Evolutionary conservation across 176 grass and related monocot genomes (phyloP).

Genomic region (Bonia amplexicaulis): DNA sequence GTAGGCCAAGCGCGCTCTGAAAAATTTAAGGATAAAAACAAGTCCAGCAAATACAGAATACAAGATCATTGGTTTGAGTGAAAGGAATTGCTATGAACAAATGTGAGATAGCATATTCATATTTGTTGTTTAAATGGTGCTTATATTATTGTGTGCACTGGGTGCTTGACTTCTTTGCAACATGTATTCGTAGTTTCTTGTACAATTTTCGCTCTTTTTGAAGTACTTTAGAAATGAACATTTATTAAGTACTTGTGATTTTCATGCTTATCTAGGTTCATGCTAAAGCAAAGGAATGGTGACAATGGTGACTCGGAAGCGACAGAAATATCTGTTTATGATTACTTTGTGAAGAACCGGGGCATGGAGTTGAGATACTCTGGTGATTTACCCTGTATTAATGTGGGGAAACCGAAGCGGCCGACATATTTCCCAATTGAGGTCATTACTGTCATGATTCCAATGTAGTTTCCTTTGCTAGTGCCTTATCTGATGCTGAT

Average conservation of each 20-base stretch:
- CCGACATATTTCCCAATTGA: conserved; percentile 74
- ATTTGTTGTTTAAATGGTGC: background rate
- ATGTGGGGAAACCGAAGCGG: conserved; percentile 85
- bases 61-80: conserved; percentile 82
- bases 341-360: conserved; percentile 66
- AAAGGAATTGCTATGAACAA: conserved; percentile 46
- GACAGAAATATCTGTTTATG: conserved; percentile 57
- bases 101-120: conserved; percentile 16
- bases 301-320: conserved; percentile 36
- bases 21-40: conserved; percentile 66
- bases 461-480: background rate
- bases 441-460: conserved; percentile 24
- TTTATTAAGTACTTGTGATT: background rate
- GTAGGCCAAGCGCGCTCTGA: conserved; percentile 71
- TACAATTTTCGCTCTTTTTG: background rate
- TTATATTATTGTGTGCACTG: background rate
- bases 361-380: conserved; percentile 60
- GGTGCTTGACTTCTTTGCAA: background rate
- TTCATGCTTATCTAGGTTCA: conserved; percentile 40
- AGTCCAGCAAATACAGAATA: conserved; percentile 54
- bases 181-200: background rate
- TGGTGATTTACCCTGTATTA: conserved; percentile 78
- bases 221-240: background rate
- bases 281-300: conserved; percentile 51
- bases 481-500: background rate